A percentile compares a stretch with the other conserved stretches of the same genome.
Conservation (phyloP, 1,139 yeast species). For the Pneumocystis oryctolagi region DNA sequence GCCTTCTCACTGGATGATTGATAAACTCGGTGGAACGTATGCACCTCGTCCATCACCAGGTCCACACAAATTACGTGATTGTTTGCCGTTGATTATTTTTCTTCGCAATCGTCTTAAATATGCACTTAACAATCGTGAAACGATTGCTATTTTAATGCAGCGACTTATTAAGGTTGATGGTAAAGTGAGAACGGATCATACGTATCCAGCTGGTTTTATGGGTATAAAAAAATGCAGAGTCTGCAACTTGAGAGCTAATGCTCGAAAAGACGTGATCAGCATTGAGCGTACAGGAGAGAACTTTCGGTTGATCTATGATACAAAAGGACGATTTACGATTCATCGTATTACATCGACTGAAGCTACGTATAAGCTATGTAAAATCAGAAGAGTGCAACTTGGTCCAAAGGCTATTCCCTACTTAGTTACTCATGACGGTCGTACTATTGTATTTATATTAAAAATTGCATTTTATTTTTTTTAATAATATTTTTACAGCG, state of each 20-base stretch:
- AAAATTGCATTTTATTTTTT: neutral
- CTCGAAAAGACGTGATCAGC: constrained; percentile 57
- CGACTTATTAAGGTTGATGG: constrained; percentile 98
- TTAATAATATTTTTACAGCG: constrained; percentile 27
- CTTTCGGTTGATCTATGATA: constrained; percentile 96
- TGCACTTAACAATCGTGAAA: constrained; percentile 99
- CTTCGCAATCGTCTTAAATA: constrained; percentile 99
- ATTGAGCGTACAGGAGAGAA: constrained; percentile 96
- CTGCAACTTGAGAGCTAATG: neutral
- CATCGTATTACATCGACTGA: constrained; percentile 99
- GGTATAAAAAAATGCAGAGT: neutral
- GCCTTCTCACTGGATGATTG: constrained; percentile 99
- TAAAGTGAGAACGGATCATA: constrained; percentile 96
- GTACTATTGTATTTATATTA: constrained; percentile 44
- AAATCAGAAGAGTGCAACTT: constrained; percentile 92
- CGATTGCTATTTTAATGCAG: constrained; percentile 97
- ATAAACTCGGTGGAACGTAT: constrained; percentile 97
- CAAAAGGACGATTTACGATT: constrained; percentile 97
- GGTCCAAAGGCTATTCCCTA: constrained; percentile 98
- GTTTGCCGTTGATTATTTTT: constrained; percentile 93
- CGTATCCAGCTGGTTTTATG: constrained; percentile 99
- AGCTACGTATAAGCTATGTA: constrained; percentile 94
- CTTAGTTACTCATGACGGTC: constrained; percentile 98
- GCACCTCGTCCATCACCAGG: constrained; percentile 99
- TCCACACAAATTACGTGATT: constrained; percentile 99